Conservation (phyloP, 2,329 filamentous ascomycete species). For the Septoria petroselini region DNA sequence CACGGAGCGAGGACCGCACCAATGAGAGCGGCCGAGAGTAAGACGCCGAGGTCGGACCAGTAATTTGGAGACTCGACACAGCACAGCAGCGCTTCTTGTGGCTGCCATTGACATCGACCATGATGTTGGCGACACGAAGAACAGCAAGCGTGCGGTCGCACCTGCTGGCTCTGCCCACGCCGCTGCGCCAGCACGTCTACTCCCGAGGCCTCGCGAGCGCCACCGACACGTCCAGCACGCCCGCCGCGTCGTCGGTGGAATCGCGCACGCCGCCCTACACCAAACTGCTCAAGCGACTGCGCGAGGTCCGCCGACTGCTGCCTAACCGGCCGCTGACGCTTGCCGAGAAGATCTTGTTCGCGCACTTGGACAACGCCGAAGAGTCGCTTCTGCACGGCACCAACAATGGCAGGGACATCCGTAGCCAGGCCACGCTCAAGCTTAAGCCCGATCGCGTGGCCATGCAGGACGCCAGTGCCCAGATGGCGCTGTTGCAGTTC, state of each 20-base stretch:
- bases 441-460: conserved; percentile 96
- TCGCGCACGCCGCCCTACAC: conserved; percentile 73
- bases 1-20: conserved; percentile 1
- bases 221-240: conserved; percentile 20
- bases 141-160: conserved; percentile 21
- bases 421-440: conserved; percentile 88
- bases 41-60: conserved; percentile 12
- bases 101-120: conserved; percentile 22
- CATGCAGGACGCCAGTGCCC: conserved; percentile 98
- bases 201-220: conserved; percentile 36
- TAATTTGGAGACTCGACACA: not conserved
- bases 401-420: conserved; percentile 76
- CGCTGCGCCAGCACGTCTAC: conserved; percentile 26
- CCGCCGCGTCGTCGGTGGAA: conserved; percentile 39
- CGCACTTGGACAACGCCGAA: conserved; percentile 84
- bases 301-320: conserved; percentile 71
- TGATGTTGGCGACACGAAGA: conserved; percentile 31
- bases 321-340: conserved; percentile 67
- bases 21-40: conserved; percentile 3
- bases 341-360: conserved; percentile 97
- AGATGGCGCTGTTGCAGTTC: conserved; percentile 98
- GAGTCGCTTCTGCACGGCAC: conserved; percentile 81
- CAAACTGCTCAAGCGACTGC: conserved; percentile 73
- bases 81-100: not conserved
- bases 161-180: conserved; percentile 21